These are phyloP conservation scores for Termitomyces sp. DNA, from an alignment of 768 basidiomycete genomes.

Conservation along the genomic window DNA sequence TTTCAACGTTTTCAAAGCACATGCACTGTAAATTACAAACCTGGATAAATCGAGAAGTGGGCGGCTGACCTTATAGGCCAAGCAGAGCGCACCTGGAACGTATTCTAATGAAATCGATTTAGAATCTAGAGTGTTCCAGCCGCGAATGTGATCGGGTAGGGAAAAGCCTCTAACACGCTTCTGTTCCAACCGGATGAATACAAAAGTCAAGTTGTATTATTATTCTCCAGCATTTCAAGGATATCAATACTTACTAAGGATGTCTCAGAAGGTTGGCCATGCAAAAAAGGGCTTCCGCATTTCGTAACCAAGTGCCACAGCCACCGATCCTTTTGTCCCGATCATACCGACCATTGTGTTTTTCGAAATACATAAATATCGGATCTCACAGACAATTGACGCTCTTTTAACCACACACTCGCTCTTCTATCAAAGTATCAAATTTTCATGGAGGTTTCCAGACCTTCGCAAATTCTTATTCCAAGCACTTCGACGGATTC, in stretches of 20 bases:
- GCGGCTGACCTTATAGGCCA: neutral
- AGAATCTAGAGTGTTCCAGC: neutral
- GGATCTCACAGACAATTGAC: neutral
- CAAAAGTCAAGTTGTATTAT: neutral
- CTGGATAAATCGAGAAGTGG: neutral
- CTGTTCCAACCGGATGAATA: neutral
- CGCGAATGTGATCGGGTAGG: neutral
- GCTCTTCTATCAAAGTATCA: neutral
- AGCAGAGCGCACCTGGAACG: neutral
- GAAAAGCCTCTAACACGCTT: neutral
- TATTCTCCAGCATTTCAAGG: neutral
- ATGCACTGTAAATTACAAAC: neutral
- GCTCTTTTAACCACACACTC: neutral
- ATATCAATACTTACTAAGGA: neutral
- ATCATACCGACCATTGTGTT: conserved; percentile 1
- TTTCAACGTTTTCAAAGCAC: neutral
- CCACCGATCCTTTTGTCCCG: conserved; percentile 5
- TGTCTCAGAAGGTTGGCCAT: neutral
- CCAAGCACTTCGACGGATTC: neutral
- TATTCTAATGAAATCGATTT: neutral
- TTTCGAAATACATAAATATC: neutral
- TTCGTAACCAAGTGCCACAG: conserved; percentile 3
- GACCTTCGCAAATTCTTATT: neutral
- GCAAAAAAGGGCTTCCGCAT: neutral
- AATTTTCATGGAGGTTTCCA: conserved; percentile 8